Percentiles rank a stretch among this genome's conserved stretches.
phyloP scores from a whole-genome alignment of 192 early-diverging fungal genomes.

The Backusella macrospora region DNA sequence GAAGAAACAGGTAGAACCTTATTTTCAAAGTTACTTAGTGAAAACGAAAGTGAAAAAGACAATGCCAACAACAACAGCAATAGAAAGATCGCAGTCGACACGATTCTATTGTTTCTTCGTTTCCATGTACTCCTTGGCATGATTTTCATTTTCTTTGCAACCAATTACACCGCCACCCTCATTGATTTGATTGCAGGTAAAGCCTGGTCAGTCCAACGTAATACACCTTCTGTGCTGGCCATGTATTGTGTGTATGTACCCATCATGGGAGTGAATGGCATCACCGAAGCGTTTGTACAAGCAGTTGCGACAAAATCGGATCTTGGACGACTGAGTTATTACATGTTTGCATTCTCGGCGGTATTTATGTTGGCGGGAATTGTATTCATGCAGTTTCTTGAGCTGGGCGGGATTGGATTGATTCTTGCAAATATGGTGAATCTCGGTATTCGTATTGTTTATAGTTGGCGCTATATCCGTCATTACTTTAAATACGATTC shows the following conservation, averaged over 20 bases:
- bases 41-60: conserved; percentile 16
- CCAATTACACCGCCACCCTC: conserved; percentile 75
- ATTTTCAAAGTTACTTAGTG: conserved; percentile 71
- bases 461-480: conserved; percentile 67
- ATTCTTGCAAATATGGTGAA: conserved; percentile 88
- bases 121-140: conserved; percentile 76
- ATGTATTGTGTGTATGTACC: conserved; percentile 92
- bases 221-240: conserved; percentile 61
- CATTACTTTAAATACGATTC: conserved; percentile 56
- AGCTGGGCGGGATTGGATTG: conserved; percentile 75
- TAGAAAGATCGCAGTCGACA: conserved; percentile 9
- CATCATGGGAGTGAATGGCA: conserved; percentile 92
- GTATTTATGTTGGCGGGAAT: conserved; percentile 67
- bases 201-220: conserved; percentile 52
- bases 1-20: conserved; percentile 89
- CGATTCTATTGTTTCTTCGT: conserved; percentile 49
- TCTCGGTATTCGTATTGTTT: conserved; percentile 75
- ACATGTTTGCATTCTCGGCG: conserved; percentile 76
- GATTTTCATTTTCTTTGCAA: conserved; percentile 81
- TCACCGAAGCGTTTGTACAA: conserved; percentile 93
- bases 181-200: conserved; percentile 66
- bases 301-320: conserved; percentile 73
- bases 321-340: conserved; percentile 63
- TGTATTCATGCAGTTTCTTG: conserved; percentile 59
- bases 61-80: background rate